These are phyloP conservation scores for Sporothrix variecibatus DNA, from an alignment of 2,329 filamentous ascomycete species.

Conservation along the genomic window DNA sequence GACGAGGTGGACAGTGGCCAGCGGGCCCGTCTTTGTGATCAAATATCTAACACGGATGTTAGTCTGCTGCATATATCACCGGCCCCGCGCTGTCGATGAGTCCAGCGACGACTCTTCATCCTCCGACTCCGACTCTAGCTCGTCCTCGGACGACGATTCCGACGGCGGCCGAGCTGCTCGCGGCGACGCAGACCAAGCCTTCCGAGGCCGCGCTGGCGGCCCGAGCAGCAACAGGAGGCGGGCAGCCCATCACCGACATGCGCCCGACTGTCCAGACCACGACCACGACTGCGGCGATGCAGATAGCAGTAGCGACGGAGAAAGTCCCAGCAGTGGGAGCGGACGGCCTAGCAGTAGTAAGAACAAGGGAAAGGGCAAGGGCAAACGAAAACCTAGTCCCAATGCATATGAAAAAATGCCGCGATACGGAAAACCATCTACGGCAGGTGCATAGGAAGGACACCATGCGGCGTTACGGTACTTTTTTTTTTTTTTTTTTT, in stretches of 20 bases:
- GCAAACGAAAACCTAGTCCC: slow-evolving; percentile 60
- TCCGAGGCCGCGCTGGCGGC: slow-evolving; percentile 33
- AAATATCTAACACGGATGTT: neutral
- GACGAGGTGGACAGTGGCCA: neutral
- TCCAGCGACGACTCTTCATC: slow-evolving; percentile 70
- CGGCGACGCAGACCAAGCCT: slow-evolving; percentile 30
- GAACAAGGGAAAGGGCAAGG: slow-evolving; percentile 27
- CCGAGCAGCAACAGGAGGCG: slow-evolving; percentile 30
- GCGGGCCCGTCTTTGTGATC: neutral
- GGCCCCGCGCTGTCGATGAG: slow-evolving; percentile 77
- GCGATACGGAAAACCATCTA: slow-evolving; percentile 42
- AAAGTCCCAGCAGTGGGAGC: slow-evolving; percentile 36
- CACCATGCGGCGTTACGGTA: neutral
- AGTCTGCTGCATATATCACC: slow-evolving; percentile 99
- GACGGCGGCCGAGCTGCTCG: slow-evolving; percentile 33
- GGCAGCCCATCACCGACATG: slow-evolving; percentile 36
- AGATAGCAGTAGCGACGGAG: slow-evolving; percentile 40
- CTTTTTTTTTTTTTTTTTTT: neutral
- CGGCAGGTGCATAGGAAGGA: neutral
- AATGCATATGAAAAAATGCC: slow-evolving; percentile 82
- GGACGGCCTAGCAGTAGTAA: neutral
- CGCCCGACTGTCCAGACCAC: slow-evolving; percentile 39
- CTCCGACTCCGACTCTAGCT: slow-evolving; percentile 56
- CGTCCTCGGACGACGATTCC: slow-evolving; percentile 43
- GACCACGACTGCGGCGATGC: slow-evolving; percentile 40